Conservation (phyloP, 2,329 filamentous ascomycete genomes). For the Dryadomyces quercus-mongolicae region DNA sequence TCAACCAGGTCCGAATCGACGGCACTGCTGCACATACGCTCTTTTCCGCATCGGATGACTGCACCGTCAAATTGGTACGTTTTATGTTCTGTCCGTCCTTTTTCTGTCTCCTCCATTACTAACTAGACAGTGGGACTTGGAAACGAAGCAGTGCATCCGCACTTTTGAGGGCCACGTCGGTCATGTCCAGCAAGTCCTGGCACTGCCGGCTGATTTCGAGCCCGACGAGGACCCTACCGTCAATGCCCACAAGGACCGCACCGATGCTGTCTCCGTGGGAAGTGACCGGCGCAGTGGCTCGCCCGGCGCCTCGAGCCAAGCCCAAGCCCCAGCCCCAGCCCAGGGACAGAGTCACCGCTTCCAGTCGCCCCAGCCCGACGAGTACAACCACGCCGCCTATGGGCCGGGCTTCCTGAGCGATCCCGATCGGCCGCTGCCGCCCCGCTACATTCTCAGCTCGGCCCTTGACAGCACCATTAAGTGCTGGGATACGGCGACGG, state of each 20-base stretch:
- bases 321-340: neutral
- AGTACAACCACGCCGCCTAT: slow-evolving; percentile 38
- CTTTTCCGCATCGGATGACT: slow-evolving; percentile 88
- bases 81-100: too few species aligned
- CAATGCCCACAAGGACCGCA: slow-evolving; percentile 25
- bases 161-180: slow-evolving; percentile 83
- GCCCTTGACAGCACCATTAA: slow-evolving; percentile 85
- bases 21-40: slow-evolving; percentile 62
- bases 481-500: slow-evolving; percentile 78
- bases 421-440: slow-evolving; percentile 56
- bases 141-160: slow-evolving; percentile 65
- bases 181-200: slow-evolving; percentile 83
- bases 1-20: slow-evolving; percentile 90
- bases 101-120: neutral
- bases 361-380: slow-evolving; percentile 9
- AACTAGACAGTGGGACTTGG: slow-evolving; percentile 33
- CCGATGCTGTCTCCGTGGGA: slow-evolving; percentile 40
- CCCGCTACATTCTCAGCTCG: slow-evolving; percentile 85
- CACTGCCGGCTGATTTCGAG: slow-evolving; percentile 79
- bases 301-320: neutral
- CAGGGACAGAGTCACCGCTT: slow-evolving; percentile 6
- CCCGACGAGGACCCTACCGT: slow-evolving; percentile 55
- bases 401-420: slow-evolving; percentile 51
- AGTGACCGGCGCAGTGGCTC: slow-evolving; percentile 28
- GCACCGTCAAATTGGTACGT: slow-evolving; percentile 59